These are phyloP conservation scores for Tephrocybe sp. DNA, from an alignment of 768 basidiomycete species.

Conservation along the genomic window DNA sequence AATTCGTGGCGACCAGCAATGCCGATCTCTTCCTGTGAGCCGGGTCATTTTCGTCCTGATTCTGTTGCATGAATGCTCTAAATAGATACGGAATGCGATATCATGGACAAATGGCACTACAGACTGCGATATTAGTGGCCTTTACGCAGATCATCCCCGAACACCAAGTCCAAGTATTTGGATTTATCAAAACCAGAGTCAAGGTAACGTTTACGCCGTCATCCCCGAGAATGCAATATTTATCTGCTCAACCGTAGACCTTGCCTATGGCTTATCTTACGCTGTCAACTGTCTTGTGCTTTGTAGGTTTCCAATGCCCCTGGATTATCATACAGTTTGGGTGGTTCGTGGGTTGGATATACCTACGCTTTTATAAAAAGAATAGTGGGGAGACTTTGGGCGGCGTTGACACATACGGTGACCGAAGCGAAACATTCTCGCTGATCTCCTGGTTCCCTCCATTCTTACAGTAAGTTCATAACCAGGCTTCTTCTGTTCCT, in stretches of 20 bases:
- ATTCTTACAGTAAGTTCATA: constrained; percentile 75
- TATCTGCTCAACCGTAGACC: constrained; percentile 52
- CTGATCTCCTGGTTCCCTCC: constrained; percentile 97
- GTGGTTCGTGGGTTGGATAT: constrained; percentile 96
- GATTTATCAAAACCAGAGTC: constrained; percentile 80
- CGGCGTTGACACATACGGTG: constrained; percentile 78
- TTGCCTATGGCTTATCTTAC: constrained; percentile 95
- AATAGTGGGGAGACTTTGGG: constrained; percentile 63
- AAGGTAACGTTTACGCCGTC: constrained; percentile 59
- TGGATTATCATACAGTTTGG: constrained; percentile 97
- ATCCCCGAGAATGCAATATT: constrained; percentile 1
- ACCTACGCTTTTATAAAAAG: constrained; percentile 96
- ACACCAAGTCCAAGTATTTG: constrained; percentile 93
- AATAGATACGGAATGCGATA: constrained; percentile 84
- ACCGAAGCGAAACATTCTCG: constrained; percentile 95
- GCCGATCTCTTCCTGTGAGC: constrained; percentile 79
- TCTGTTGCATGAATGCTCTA: constrained; percentile 10
- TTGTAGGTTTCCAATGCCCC: constrained; percentile 85
- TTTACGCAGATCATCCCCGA: constrained; percentile 98
- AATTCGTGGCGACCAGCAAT: constrained; percentile 67
- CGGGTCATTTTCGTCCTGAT: constrained; percentile 4
- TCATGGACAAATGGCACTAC: constrained; percentile 91
- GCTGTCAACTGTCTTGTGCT: constrained; percentile 80
- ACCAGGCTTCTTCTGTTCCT: neutral
- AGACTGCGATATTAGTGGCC: constrained; percentile 87